Evolutionary conservation across 768 basidiomycete genomes (phyloP).

Genomic region (Mycena rosella): DNA sequence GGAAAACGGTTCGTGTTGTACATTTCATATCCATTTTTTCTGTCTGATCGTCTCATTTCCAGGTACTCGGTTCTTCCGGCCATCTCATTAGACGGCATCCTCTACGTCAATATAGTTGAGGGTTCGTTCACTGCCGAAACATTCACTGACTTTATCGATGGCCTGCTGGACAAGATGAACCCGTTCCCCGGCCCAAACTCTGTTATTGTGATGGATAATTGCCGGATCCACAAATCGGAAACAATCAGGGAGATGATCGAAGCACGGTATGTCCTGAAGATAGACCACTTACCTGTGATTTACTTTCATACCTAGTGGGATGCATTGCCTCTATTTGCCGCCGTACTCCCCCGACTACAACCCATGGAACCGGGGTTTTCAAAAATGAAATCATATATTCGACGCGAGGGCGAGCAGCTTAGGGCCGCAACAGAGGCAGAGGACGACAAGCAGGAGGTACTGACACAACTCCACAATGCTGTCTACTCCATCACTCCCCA

Average conservation of each 20-base stretch:
- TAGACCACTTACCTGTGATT: too few species aligned
- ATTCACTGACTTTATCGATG: background rate
- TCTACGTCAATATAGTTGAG: constrained; percentile 43
- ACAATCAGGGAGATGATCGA: constrained; percentile 7
- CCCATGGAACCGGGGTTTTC: constrained; percentile 40
- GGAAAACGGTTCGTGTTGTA: too few species aligned
- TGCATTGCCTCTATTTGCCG: constrained; percentile 7
- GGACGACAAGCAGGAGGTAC: constrained; percentile 41
- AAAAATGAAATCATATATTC: constrained; percentile 42
- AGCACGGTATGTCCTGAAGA: background rate
- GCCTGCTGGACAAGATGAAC: too few species aligned
- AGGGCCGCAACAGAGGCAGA: constrained; percentile 25
- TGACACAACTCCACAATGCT: constrained; percentile 36
- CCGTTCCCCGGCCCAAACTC: too few species aligned
- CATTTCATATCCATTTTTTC: background rate
- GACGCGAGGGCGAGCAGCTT: constrained; percentile 32
- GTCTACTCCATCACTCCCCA: constrained; percentile 37
- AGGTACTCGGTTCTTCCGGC: too few species aligned
- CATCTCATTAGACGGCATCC: constrained; percentile 46
- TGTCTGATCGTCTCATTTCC: too few species aligned
- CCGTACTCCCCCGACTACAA: constrained; percentile 24
- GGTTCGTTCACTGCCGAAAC: constrained; percentile 40
- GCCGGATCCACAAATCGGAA: constrained; percentile 11
- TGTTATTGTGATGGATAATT: constrained; percentile 9
- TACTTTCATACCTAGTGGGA: background rate